A percentile compares a stretch with the other conserved stretches of the same genome.
These are phyloP conservation scores for Ceratocystis alfenasii DNA, from an alignment of 2,329 filamentous ascomycete species.

Conservation along the genomic window DNA sequence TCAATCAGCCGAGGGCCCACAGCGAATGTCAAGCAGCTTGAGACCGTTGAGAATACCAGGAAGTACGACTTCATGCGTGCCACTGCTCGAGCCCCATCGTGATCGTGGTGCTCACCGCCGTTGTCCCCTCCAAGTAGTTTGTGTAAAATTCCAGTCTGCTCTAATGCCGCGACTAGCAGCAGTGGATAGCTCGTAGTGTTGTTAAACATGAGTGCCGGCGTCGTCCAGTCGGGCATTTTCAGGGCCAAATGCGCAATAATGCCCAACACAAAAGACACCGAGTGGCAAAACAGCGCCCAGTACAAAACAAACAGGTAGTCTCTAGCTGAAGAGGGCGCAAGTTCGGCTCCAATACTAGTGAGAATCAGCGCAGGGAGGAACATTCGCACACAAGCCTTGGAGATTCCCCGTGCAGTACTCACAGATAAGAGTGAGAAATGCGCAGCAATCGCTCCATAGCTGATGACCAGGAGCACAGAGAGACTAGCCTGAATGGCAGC, in stretches of 20 bases:
- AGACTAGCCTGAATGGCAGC: constrained; percentile 37
- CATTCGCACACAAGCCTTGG: constrained; percentile 37
- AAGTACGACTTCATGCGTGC: constrained; percentile 54
- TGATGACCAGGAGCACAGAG: constrained; percentile 38
- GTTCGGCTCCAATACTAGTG: constrained; percentile 35
- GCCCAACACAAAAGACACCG: constrained; percentile 33
- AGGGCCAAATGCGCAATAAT: constrained; percentile 30
- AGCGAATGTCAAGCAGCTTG: constrained; percentile 52
- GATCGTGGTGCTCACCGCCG: constrained; percentile 24
- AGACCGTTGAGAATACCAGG: constrained; percentile 51
- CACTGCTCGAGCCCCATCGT: constrained; percentile 33
- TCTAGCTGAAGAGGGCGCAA: constrained; percentile 26
- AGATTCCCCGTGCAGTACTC: constrained; percentile 32
- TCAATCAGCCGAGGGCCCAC: constrained; percentile 47
- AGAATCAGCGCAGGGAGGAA: constrained; percentile 38
- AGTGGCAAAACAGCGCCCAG: constrained; percentile 27
- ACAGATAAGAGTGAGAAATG: constrained; percentile 31
- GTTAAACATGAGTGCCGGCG: constrained; percentile 38
- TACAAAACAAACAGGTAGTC: constrained; percentile 31
- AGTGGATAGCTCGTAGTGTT: constrained; percentile 39
- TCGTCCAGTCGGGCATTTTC: constrained; percentile 36
- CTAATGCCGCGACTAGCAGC: constrained; percentile 34
- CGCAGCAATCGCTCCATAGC: constrained; percentile 34
- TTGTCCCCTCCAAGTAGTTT: constrained; percentile 35
- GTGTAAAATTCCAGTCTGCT: constrained; percentile 42